Conservation (phyloP, 768 basidiomycete genomes). For the Boletus bicolor region DNA sequence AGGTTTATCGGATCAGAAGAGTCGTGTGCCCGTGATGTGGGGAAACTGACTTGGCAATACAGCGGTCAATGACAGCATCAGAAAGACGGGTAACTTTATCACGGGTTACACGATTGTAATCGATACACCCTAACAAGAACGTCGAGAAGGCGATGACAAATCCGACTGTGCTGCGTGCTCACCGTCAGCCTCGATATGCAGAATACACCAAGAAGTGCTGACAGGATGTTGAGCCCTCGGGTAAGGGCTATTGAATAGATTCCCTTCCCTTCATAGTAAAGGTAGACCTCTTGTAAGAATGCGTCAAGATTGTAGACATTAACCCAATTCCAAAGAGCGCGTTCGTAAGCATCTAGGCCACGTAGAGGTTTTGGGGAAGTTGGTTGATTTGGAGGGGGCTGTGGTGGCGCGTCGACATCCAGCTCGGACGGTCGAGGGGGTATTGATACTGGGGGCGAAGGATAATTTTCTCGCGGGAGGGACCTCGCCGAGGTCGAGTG, state of each 20-base stretch:
- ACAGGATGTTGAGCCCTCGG: slow-evolving; percentile 93
- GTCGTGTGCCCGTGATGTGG: not conserved
- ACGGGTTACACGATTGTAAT: slow-evolving; percentile 77
- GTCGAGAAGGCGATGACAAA: slow-evolving; percentile 99
- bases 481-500: slow-evolving; percentile 47
- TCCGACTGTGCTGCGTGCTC: slow-evolving; percentile 76
- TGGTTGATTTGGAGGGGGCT: slow-evolving; percentile 19
- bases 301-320: slow-evolving; percentile 97
- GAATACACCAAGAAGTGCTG: slow-evolving; percentile 38
- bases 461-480: slow-evolving; percentile 35
- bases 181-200: slow-evolving; percentile 21
- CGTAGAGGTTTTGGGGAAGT: slow-evolving; percentile 47
- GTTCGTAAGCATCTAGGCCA: slow-evolving; percentile 81
- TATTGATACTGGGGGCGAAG: slow-evolving; percentile 42
- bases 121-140: slow-evolving; percentile 91
- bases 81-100: slow-evolving; percentile 67
- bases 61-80: slow-evolving; percentile 78
- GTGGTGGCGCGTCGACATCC: slow-evolving; percentile 36
- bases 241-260: slow-evolving; percentile 93
- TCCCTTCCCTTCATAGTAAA: slow-evolving; percentile 95
- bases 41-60: slow-evolving; percentile 71
- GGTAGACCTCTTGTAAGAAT: slow-evolving; percentile 92
- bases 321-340: slow-evolving; percentile 98
- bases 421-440: slow-evolving; percentile 68
- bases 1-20: slow-evolving; percentile 16